Percentiles rank a stretch among this genome's conserved stretches.
Conservation (phyloP, 169 alveolate species). For the Babesia bigemina region DNA sequence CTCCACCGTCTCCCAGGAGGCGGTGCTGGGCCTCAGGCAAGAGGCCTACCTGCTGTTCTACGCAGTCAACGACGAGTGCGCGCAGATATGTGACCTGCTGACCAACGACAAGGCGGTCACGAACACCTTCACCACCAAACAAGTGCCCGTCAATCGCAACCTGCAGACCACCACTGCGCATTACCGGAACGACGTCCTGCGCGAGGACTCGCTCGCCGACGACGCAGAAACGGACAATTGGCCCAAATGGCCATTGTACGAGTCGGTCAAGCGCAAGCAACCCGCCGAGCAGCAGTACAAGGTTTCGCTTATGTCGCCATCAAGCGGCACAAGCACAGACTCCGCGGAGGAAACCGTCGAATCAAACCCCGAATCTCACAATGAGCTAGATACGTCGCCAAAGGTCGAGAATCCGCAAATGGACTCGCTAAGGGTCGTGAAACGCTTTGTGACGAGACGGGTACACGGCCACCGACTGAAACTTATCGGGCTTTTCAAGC, state of each 20-base stretch:
- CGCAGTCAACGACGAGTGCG: conserved; percentile 40
- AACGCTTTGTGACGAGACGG: conserved; percentile 7
- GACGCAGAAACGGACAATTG: background rate
- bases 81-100: conserved; percentile 38
- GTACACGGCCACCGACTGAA: conserved; percentile 7
- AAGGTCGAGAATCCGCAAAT: background rate
- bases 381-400: background rate
- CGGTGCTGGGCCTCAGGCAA: conserved; percentile 29
- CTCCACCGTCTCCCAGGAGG: conserved; percentile 25
- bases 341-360: background rate
- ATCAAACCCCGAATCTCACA: background rate
- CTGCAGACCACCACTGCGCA: conserved; percentile 15
- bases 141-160: conserved; percentile 27
- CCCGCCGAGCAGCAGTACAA: background rate
- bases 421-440: background rate
- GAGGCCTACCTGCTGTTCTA: conserved; percentile 63
- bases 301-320: background rate
- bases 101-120: conserved; percentile 39
- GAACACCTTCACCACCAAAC: conserved; percentile 36
- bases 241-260: conserved; percentile 4
- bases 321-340: background rate
- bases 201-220: conserved; percentile 20
- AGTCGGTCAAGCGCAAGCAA: background rate
- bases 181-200: conserved; percentile 20
- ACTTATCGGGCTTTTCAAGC: conserved; percentile 9